These are phyloP conservation scores for Sporothrix dimorphospora DNA, from an alignment of 2,329 filamentous ascomycete genomes.

Conservation along the genomic window DNA sequence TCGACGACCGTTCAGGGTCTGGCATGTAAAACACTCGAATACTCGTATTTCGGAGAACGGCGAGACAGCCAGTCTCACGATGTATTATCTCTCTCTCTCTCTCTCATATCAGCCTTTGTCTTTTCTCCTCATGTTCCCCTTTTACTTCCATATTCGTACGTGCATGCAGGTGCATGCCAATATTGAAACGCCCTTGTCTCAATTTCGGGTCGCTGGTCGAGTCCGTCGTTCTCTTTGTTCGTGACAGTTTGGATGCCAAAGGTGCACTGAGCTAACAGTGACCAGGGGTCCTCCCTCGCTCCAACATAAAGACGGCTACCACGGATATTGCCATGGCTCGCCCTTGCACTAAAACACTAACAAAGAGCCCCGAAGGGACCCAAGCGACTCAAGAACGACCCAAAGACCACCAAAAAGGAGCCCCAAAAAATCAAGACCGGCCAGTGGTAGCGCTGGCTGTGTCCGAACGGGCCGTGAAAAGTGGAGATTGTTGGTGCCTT, in stretches of 20 bases:
- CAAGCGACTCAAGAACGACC: background rate
- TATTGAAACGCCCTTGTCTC: conserved; percentile 18
- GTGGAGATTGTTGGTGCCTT: conserved; percentile 4
- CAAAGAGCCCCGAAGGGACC: background rate
- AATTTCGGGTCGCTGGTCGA: conserved; percentile 1
- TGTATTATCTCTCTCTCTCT: background rate
- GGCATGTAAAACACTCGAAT: conserved; percentile 15
- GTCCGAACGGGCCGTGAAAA: conserved; percentile 21
- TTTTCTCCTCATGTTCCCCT: no score
- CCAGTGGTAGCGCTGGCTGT: conserved; percentile 22
- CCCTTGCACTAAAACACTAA: background rate
- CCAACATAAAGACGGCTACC: background rate
- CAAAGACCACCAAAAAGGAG: conserved; percentile 2
- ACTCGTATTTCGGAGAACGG: conserved; percentile 14
- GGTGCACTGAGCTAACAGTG: background rate
- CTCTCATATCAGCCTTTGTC: background rate
- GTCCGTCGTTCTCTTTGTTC: background rate
- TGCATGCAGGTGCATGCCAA: conserved; percentile 12
- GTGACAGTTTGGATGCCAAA: background rate
- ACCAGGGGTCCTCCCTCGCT: background rate
- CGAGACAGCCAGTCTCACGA: background rate
- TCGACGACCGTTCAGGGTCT: background rate
- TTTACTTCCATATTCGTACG: background rate
- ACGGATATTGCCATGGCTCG: conserved; percentile 8
- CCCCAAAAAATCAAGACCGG: conserved; percentile 1